phyloP scores from a whole-genome alignment of 2,329 filamentous ascomycete species.

The Penicillium palitans region DNA sequence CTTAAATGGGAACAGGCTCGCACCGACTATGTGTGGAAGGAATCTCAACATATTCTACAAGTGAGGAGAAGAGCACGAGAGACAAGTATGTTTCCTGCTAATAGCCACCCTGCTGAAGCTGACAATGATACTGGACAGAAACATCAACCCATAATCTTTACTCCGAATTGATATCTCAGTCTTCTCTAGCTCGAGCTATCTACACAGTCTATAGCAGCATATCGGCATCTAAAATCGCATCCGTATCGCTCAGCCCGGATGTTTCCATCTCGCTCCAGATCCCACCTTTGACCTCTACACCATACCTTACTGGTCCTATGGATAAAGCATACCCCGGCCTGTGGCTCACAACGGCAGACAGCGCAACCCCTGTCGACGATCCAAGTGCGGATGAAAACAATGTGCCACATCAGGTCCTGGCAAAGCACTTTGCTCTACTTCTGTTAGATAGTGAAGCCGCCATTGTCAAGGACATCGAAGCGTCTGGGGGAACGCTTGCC shows the following conservation, averaged over 20 bases:
- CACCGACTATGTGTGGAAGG: constrained; percentile 86
- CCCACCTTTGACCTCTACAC: constrained; percentile 64
- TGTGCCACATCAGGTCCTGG: constrained; percentile 59
- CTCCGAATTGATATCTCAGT: constrained; percentile 55
- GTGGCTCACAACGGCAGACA: constrained; percentile 85
- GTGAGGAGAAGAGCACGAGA: constrained; percentile 82
- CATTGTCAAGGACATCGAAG: constrained; percentile 67
- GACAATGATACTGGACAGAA: constrained; percentile 29
- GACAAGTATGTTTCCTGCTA: constrained; percentile 32
- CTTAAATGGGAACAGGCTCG: constrained; percentile 90
- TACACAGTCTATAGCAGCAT: constrained; percentile 79
- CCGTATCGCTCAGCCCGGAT: constrained; percentile 69
- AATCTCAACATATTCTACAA: constrained; percentile 77
- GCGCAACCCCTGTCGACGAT: constrained; percentile 69
- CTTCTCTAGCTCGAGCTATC: constrained; percentile 78
- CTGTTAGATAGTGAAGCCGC: constrained; percentile 81
- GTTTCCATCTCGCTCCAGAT: constrained; percentile 65
- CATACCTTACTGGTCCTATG: constrained; percentile 68
- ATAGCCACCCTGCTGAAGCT: background rate
- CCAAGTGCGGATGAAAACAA: constrained; percentile 57
- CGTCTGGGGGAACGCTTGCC: constrained; percentile 73
- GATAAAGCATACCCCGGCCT: constrained; percentile 71
- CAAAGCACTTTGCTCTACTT: constrained; percentile 83
- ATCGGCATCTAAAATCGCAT: constrained; percentile 81
- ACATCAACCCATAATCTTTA: constrained; percentile 42